Percentiles rank a stretch among this genome's conserved stretches.
Conservation (phyloP, 1,284 basidiomycete genomes). For the Gomphus bonarii region DNA sequence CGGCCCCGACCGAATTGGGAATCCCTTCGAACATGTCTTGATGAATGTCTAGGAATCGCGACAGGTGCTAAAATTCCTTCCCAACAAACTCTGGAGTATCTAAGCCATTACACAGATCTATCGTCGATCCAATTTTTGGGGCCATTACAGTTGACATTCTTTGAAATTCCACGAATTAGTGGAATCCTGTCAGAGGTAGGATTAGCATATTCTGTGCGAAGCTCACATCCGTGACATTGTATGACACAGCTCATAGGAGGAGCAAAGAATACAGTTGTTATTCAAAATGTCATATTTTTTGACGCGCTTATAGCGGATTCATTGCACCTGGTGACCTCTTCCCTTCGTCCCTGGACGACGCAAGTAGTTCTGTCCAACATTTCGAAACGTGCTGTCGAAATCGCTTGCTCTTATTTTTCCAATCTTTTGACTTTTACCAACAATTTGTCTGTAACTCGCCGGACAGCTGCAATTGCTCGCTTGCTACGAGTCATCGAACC, state of each 20-base stretch:
- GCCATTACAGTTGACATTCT: neutral
- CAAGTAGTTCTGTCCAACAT: neutral
- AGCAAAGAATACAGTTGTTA: neutral
- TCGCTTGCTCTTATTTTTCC: neutral
- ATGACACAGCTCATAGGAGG: neutral
- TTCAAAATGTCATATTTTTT: neutral
- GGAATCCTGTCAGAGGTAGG: neutral
- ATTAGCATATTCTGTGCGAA: neutral
- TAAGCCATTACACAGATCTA: neutral
- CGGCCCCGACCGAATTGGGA: neutral
- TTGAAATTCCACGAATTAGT: neutral
- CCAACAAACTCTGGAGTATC: neutral
- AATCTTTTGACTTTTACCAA: neutral
- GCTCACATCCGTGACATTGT: neutral
- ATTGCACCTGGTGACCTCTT: neutral
- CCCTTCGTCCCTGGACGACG: neutral
- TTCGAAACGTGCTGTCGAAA: neutral
- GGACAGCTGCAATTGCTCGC: neutral
- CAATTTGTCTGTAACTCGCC: neutral
- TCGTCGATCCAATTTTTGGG: neutral
- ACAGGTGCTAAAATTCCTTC: neutral
- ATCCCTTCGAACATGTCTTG: conserved; percentile 3
- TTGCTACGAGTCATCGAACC: neutral
- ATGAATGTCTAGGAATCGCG: conserved; percentile 2
- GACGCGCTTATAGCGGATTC: conserved; percentile 4